phyloP scores from a whole-genome alignment of 257 asterid genomes.

The Nicotiana undulata region DNA sequence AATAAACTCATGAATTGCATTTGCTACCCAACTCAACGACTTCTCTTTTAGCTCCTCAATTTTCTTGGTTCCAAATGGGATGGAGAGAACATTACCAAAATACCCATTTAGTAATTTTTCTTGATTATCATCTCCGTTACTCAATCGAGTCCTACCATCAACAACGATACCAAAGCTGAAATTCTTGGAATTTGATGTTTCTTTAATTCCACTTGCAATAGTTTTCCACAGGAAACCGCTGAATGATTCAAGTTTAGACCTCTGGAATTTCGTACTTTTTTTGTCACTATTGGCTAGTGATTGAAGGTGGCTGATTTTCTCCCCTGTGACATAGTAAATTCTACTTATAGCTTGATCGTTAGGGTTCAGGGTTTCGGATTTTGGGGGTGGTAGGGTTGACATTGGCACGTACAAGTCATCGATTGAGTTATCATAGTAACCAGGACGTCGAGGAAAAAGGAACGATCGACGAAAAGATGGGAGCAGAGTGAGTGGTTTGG shows the following conservation, averaged over 20 bases:
- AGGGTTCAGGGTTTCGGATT: neutral
- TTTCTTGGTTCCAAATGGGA: slow-evolving; percentile 2
- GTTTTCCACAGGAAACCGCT: slow-evolving; percentile 63
- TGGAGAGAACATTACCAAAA: slow-evolving; percentile 7
- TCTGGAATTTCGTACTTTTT: neutral
- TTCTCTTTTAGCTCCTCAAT: neutral
- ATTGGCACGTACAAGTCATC: slow-evolving; percentile 32
- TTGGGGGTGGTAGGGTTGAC: slow-evolving; percentile 14
- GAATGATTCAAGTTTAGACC: slow-evolving; percentile 53
- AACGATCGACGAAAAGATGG: slow-evolving; percentile 65
- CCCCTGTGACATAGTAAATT: slow-evolving; percentile 44
- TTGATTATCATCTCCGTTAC: neutral
- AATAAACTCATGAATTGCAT: neutral
- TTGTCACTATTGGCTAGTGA: slow-evolving; percentile 22
- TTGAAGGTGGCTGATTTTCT: slow-evolving; percentile 35
- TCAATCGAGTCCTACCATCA: neutral
- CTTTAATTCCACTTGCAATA: slow-evolving; percentile 7
- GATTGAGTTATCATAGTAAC: slow-evolving; percentile 22
- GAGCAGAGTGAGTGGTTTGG: slow-evolving; percentile 22
- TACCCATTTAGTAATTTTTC: neutral
- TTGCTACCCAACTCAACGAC: neutral
- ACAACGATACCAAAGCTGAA: slow-evolving; percentile 10
- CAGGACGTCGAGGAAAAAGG: slow-evolving; percentile 45
- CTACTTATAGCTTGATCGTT: slow-evolving; percentile 34
- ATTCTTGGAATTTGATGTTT: neutral